Conservation (phyloP, 2,329 filamentous ascomycete species). For the Lachnellula willkommii region DNA sequence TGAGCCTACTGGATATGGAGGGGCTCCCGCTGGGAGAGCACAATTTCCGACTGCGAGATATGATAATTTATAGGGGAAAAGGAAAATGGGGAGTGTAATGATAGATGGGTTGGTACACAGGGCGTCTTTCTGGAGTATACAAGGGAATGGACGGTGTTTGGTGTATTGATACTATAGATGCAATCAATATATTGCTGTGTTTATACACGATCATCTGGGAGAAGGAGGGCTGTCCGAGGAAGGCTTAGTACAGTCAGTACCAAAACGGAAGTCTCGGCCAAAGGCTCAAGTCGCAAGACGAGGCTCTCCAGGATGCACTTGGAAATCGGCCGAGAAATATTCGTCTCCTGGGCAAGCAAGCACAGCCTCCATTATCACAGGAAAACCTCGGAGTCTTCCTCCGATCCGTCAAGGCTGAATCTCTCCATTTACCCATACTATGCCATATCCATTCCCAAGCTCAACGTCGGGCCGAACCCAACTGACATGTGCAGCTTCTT, state of each 20-base stretch:
- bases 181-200: not conserved
- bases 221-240: too few species aligned
- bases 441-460: not conserved
- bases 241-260: not conserved
- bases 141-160: slow-evolving; percentile 2
- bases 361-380: not conserved
- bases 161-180: slow-evolving; percentile 4
- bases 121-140: slow-evolving; percentile 4
- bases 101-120: slow-evolving; percentile 5
- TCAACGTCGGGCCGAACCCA: slow-evolving; percentile 5
- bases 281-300: not conserved
- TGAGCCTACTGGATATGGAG: slow-evolving; percentile 38
- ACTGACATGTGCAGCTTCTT: slow-evolving; percentile 1
- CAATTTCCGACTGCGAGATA: slow-evolving; percentile 56
- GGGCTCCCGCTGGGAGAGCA: slow-evolving; percentile 34
- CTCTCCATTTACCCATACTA: not conserved
- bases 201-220: not conserved
- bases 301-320: not conserved
- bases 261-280: not conserved
- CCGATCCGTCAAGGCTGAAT: slow-evolving; percentile 3
- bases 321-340: not conserved
- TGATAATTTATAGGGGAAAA: slow-evolving; percentile 33
- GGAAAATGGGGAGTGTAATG: slow-evolving; percentile 1
- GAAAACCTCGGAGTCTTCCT: not conserved
- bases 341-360: not conserved